Evolutionary conservation across 2,329 filamentous ascomycete genomes (phyloP).

Genomic region (Graphium sp.): DNA sequence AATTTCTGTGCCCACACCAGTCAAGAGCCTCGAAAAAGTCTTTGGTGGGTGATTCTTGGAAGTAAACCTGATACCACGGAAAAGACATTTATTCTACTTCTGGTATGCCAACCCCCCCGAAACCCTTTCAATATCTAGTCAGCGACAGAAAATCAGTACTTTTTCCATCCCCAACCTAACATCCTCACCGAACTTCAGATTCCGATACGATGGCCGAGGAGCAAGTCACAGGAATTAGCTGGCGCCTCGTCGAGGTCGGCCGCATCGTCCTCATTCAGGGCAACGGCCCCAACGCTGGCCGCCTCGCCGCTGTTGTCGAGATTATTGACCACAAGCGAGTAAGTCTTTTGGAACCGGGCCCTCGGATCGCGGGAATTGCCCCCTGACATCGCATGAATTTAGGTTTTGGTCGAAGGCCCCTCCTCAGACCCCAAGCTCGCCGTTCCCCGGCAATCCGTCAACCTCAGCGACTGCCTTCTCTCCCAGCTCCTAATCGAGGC

Average conservation of each 20-base stretch:
- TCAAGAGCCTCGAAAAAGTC: too few relatives aligned
- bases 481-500: constrained; percentile 77
- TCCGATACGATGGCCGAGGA: constrained; percentile 65
- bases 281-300: constrained; percentile 63
- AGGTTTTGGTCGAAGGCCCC: constrained; percentile 95
- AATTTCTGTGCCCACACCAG: too few relatives aligned
- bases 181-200: constrained; percentile 1
- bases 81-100: too few relatives aligned
- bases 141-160: too few relatives aligned
- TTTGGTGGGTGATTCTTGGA: too few relatives aligned
- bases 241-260: constrained; percentile 97
- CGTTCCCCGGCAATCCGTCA: constrained; percentile 74
- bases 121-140: too few relatives aligned
- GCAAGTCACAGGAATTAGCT: constrained; percentile 65
- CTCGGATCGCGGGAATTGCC: not conserved
- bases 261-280: constrained; percentile 82
- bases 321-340: constrained; percentile 99
- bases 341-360: constrained; percentile 31
- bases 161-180: constrained; percentile 16
- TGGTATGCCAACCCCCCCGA: too few relatives aligned
- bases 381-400: constrained; percentile 9
- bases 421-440: constrained; percentile 62
- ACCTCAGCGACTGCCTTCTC: constrained; percentile 71
- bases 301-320: constrained; percentile 89
- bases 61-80: too few relatives aligned